Conservation (phyloP, 1,284 basidiomycete species). For the Fomitiporia mediterranea region DNA sequence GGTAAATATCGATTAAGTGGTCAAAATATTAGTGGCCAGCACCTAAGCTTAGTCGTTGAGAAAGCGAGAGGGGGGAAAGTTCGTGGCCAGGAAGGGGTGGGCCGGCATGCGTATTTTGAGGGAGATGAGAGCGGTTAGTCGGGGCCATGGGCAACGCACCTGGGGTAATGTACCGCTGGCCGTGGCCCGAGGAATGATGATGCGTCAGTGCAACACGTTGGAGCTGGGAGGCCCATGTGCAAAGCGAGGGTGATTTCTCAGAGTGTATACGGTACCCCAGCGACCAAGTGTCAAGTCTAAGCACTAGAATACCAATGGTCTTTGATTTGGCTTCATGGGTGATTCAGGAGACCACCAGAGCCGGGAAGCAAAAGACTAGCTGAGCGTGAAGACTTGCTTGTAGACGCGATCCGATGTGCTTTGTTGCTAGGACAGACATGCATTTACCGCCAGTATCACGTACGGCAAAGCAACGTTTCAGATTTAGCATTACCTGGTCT, state of each 20-base stretch:
- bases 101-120: neutral
- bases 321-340: neutral
- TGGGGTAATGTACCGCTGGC: neutral
- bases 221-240: neutral
- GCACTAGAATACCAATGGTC: neutral
- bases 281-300: neutral
- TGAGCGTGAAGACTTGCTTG: neutral
- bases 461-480: neutral
- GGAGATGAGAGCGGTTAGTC: neutral
- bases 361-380: too few species aligned
- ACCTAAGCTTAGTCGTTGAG: neutral
- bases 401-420: neutral
- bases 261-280: neutral
- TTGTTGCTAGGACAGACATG: neutral
- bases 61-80: neutral
- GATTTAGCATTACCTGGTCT: constrained; percentile 4
- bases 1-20: too few species aligned
- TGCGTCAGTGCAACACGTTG: neutral
- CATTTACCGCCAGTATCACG: neutral
- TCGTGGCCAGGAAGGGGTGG: neutral
- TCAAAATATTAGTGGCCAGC: neutral
- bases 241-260: neutral
- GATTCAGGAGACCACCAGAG: neutral
- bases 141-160: neutral
- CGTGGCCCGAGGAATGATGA: neutral